Conservation (phyloP, 768 basidiomycete species). For the Trichaptum fuscoviolaceum region DNA sequence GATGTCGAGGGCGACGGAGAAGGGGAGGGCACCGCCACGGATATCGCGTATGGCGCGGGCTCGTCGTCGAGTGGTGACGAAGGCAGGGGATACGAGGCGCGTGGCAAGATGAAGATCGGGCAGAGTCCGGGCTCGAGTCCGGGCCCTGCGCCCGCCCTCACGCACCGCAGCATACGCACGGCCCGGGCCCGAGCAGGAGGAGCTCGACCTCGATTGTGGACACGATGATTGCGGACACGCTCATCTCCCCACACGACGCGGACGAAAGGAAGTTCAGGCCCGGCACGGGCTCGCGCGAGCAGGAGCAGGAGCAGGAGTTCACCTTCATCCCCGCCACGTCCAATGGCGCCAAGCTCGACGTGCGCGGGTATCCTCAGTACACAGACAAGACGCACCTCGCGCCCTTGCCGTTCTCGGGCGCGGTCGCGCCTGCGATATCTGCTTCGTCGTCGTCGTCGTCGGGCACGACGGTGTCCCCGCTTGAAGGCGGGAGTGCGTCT, state of each 20-base stretch:
- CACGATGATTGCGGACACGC: slow-evolving; percentile 13
- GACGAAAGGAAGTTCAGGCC: background rate
- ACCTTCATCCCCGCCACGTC: background rate
- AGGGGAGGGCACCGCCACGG: slow-evolving; percentile 59
- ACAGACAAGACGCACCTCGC: slow-evolving; percentile 10
- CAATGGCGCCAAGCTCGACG: background rate
- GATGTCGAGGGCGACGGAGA: slow-evolving; percentile 38
- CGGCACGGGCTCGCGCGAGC: no score
- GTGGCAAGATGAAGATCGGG: background rate
- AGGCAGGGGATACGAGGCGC: background rate
- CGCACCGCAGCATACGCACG: background rate
- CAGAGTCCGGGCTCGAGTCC: background rate
- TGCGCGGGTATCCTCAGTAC: background rate
- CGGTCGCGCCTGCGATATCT: slow-evolving; percentile 16
- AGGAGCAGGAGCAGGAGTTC: background rate
- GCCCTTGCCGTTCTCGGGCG: slow-evolving; percentile 21
- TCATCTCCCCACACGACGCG: slow-evolving; percentile 2
- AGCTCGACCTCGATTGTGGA: slow-evolving; percentile 11
- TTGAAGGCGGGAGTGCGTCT: slow-evolving; percentile 9
- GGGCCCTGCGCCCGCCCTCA: background rate
- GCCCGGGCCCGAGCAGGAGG: background rate
- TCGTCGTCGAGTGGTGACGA: background rate
- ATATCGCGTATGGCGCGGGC: slow-evolving; percentile 11
- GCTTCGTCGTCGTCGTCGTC: slow-evolving; percentile 8
- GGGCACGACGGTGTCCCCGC: background rate